Conservation (phyloP, 306 rosid species). For the Medicago arabica region DNA sequence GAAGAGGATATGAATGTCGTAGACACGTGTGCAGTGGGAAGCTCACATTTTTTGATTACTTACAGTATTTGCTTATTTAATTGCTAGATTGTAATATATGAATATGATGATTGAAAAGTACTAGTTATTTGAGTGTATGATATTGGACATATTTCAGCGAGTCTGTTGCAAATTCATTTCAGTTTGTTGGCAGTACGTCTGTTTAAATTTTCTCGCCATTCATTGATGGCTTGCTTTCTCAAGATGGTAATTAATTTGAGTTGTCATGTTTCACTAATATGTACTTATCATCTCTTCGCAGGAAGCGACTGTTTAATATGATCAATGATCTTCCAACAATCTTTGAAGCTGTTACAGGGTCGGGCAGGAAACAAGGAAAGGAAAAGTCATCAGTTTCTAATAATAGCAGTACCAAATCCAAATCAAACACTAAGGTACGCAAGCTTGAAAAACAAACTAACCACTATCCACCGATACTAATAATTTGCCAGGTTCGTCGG, state of each 20-base stretch:
- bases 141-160: too few species aligned
- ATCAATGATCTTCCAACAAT: constrained; percentile 91
- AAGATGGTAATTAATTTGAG: constrained; percentile 10
- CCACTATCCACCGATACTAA: background rate
- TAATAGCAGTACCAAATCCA: constrained; percentile 72
- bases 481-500: background rate
- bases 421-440: constrained; percentile 71
- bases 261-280: constrained; percentile 32
- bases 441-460: constrained; percentile 16
- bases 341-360: constrained; percentile 79
- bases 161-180: too few species aligned
- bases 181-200: background rate
- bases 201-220: background rate
- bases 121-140: too few species aligned
- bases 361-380: constrained; percentile 75
- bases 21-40: background rate
- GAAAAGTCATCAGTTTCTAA: constrained; percentile 75
- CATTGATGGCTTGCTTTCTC: background rate
- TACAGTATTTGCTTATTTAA: background rate
- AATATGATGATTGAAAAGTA: too few species aligned
- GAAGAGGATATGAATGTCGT: background rate
- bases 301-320: constrained; percentile 86
- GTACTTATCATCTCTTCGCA: constrained; percentile 49
- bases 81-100: background rate
- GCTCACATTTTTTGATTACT: too few species aligned